These are phyloP conservation scores for Phyllosticta capitalensis DNA, from an alignment of 2,329 filamentous ascomycete species.

Conservation along the genomic window DNA sequence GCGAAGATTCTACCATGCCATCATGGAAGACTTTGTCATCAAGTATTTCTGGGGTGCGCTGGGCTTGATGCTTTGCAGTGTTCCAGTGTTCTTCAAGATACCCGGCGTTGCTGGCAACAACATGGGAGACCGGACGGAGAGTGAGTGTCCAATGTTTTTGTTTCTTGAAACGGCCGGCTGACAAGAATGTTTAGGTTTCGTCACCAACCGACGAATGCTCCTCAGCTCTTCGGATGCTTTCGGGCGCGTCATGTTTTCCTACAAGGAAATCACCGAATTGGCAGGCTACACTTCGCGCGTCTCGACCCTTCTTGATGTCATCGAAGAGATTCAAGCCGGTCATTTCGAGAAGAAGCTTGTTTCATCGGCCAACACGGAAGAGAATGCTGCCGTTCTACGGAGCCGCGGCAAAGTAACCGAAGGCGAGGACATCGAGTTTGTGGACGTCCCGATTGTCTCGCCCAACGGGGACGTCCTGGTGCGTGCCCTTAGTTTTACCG, in stretches of 20 bases:
- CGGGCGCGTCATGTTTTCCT: constrained; percentile 93
- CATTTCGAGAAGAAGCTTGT: constrained; percentile 96
- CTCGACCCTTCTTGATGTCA: constrained; percentile 79
- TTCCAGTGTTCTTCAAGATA: constrained; percentile 92
- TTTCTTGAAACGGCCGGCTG: background rate
- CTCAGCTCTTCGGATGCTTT: constrained; percentile 92
- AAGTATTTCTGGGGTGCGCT: constrained; percentile 99
- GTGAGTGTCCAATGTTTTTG: constrained; percentile 27
- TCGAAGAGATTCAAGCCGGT: constrained; percentile 83
- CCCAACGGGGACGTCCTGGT: constrained; percentile 93
- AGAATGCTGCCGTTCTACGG: constrained; percentile 72
- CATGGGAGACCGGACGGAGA: constrained; percentile 61
- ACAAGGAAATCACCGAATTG: constrained; percentile 92
- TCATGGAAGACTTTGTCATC: constrained; percentile 99
- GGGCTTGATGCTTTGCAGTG: constrained; percentile 81
- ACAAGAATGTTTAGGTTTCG: constrained; percentile 51
- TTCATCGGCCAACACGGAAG: constrained; percentile 71
- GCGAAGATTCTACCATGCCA: constrained; percentile 87
- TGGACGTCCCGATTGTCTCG: constrained; percentile 87
- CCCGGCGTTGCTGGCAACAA: constrained; percentile 49
- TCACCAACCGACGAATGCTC: constrained; percentile 87
- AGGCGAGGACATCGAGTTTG: constrained; percentile 75
- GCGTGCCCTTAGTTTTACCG: constrained; percentile 73
- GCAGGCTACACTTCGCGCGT: constrained; percentile 93
- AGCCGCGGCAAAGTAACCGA: constrained; percentile 75